Evolutionary conservation across 345 rosid species (phyloP).

Genomic region (Microcos paniculata): DNA sequence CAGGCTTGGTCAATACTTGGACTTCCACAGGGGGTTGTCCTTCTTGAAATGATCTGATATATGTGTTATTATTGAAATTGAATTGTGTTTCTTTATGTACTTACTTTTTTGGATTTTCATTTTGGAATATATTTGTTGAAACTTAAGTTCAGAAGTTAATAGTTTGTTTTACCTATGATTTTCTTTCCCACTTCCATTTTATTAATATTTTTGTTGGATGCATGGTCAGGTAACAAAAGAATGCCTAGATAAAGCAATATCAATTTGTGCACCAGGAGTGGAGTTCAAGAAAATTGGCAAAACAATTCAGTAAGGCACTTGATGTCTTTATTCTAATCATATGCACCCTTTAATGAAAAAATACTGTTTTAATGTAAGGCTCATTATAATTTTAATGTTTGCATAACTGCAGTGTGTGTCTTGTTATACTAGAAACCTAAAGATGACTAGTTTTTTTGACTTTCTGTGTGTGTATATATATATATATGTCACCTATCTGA

Average conservation of each 20-base stretch:
- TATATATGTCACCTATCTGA: not conserved
- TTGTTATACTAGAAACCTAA: too few relatives aligned
- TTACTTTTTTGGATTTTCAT: not conserved
- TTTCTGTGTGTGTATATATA: not conserved
- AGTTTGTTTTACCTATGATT: not conserved
- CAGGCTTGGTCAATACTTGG: not conserved
- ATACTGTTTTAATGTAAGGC: not conserved
- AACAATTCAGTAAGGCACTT: constrained; percentile 72
- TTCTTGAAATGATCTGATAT: not conserved
- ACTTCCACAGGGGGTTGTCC: not conserved
- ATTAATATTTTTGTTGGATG: constrained; percentile 19
- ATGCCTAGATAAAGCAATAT: constrained; percentile 71
- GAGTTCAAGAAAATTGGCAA: constrained; percentile 81
- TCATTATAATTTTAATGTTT: not conserved
- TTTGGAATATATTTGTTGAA: not conserved
- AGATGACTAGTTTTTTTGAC: not conserved
- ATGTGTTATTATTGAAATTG: not conserved
- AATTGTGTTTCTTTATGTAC: not conserved
- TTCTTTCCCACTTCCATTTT: constrained; percentile 5
- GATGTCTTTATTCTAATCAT: constrained; percentile 9
- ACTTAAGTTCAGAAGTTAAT: constrained; percentile 1
- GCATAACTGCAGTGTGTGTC: too few relatives aligned
- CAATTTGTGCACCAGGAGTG: constrained; percentile 83
- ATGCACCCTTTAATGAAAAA: not conserved
- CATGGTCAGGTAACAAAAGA: constrained; percentile 77